phyloP scores from a whole-genome alignment of 164 flowering plant species.

The Echeveria elegans region DNA sequence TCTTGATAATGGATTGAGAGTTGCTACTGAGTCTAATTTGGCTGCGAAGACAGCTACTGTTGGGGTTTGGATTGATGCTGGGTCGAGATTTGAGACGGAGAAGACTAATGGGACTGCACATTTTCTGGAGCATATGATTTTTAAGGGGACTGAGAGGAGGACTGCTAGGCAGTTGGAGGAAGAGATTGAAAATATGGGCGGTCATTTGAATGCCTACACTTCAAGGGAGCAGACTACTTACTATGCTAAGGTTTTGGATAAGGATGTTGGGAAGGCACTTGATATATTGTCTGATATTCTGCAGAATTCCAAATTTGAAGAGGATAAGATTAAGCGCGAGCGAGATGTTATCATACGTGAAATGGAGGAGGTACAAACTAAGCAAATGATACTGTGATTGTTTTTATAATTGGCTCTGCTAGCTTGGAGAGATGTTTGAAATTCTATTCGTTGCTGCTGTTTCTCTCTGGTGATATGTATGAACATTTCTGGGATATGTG shows the following conservation, averaged over 20 bases:
- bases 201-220: conserved; percentile 79
- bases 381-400: too few species aligned
- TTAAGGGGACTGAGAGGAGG: conserved; percentile 74
- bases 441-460: too few species aligned
- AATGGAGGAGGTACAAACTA: conserved; percentile 74
- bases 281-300: conserved; percentile 66
- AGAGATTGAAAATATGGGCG: conserved; percentile 87
- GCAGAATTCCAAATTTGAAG: conserved; percentile 65
- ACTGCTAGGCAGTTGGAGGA: conserved; percentile 52
- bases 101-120: conserved; percentile 82
- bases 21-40: conserved; percentile 66
- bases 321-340: conserved; percentile 42
- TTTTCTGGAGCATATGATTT: conserved; percentile 81
- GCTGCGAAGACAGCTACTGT: conserved; percentile 60
- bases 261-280: conserved; percentile 48
- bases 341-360: conserved; percentile 74
- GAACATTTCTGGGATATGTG: too few species aligned
- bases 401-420: too few species aligned
- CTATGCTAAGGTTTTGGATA: conserved; percentile 61
- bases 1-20: conserved; percentile 61
- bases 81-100: conserved; percentile 74
- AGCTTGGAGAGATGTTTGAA: too few species aligned
- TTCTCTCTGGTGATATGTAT: too few species aligned
- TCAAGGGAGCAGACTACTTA: conserved; percentile 83
- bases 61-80: conserved; percentile 86